These are phyloP conservation scores for Larix kaempferi DNA, from an alignment of 75 land plant species.

Conservation along the genomic window DNA sequence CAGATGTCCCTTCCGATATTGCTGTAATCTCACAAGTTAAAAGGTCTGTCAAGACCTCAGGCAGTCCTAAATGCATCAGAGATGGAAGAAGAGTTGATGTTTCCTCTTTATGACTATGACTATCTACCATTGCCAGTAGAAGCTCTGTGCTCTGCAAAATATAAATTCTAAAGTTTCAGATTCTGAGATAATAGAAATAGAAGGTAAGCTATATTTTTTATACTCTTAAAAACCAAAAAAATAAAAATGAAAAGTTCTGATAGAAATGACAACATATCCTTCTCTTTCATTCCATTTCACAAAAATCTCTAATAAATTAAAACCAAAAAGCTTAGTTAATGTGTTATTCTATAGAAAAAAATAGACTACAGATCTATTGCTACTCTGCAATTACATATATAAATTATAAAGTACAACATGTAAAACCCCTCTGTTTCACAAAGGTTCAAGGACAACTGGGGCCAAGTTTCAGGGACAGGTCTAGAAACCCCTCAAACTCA, in stretches of 20 bases:
- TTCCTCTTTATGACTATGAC: constrained; percentile 43
- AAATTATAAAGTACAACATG: no score
- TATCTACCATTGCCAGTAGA: constrained; percentile 64
- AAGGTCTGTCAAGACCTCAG: constrained; percentile 44
- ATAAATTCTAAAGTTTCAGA: background rate
- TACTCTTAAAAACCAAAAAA: background rate
- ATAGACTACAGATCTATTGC: background rate
- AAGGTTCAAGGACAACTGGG: no score
- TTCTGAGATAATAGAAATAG: background rate
- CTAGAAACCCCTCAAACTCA: no score
- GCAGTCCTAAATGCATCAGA: constrained; percentile 61
- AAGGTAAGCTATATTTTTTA: background rate
- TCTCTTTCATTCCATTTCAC: constrained; percentile 9
- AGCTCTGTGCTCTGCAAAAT: constrained; percentile 59
- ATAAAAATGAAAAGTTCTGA: background rate
- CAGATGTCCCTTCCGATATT: constrained; percentile 25
- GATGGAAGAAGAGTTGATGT: constrained; percentile 42
- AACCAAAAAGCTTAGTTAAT: background rate
- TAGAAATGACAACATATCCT: background rate
- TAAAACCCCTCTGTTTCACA: no score
- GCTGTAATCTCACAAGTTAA: constrained; percentile 52
- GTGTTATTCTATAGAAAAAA: background rate
- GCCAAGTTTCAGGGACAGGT: no score
- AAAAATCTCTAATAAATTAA: background rate
- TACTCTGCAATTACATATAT: no score